Base-by-base conservation (phyloP, 495 filamentous ascomycete species). In the Cetradonia linearis region DNA sequence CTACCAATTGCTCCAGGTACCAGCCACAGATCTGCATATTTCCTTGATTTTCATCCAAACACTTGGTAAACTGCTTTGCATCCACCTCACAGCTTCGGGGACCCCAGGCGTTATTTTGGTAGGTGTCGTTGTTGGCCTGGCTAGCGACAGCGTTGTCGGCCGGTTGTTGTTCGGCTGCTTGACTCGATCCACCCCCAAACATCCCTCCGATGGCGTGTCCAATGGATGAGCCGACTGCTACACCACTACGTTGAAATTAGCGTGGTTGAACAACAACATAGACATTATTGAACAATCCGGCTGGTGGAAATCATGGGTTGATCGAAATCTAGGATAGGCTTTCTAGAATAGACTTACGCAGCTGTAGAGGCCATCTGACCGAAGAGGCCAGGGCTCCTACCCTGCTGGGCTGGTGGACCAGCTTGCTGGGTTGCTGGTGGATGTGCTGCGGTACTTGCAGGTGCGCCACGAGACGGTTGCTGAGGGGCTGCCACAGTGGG, bases 11-110 rank as follows among this genome's bases (percentile, higher is more conserved):
- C 73, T 97, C 92, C 67, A 98, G 73, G 72, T 98, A 98, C 93
- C 93, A 98, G 63, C 85, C 84, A 76, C 93, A 98, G 67, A 95
- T 95, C 71, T 87, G 85, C 86, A 97, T 84, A 72, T 93, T 86
- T 59, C 94, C 94, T 67, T 83, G 73, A 72, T 98, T 86, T 66
- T 98, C 86, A 70, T 96, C 90, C 83, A 98, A 83, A 81, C 93
- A 98, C 75, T 86, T 84, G 63, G 89, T 89, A 82, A 98, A 96
- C 73, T 79, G 80, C 72, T 83, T 84, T 31, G 89, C 86, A 66
- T 94, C 91, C 16, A 76, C 80, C 58, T 83, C 81, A 74, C 93
- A 98, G 76, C 85, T 77, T 16, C 70, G 74, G 64, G 69, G 64
- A 66, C 78, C 73, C 70, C 72, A 76, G 52, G 72, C 67, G 71